Evolutionary conservation across 2,329 filamentous ascomycete genomes (phyloP).

Genomic region (Nemania serpens): DNA sequence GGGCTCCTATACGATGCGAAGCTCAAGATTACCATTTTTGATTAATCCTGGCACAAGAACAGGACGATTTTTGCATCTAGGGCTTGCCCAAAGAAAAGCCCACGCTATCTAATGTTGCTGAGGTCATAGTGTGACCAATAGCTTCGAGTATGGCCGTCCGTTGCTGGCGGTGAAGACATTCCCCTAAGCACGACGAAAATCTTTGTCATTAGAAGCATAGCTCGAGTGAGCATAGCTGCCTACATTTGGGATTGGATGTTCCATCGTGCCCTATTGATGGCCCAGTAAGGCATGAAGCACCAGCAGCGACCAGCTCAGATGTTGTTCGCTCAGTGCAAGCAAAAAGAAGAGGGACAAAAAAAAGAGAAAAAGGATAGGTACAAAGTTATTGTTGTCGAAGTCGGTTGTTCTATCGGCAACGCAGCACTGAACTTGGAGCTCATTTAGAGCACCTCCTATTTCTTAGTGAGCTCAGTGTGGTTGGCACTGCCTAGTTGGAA

Average conservation of each 20-base stretch:
- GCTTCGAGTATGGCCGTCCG: not conserved
- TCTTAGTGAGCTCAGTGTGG: too few relatives aligned
- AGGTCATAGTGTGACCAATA: constrained; percentile 12
- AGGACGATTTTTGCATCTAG: not conserved
- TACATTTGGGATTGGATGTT: not conserved
- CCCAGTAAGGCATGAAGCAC: too few relatives aligned
- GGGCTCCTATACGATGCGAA: constrained; percentile 1
- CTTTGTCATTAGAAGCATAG: not conserved
- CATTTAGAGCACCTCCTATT: too few relatives aligned
- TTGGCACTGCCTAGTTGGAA: not conserved
- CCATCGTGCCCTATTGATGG: not conserved
- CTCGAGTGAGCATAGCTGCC: not conserved
- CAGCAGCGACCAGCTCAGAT: not conserved
- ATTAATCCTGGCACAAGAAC: not conserved
- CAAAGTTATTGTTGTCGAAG: too few relatives aligned
- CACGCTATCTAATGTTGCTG: not conserved
- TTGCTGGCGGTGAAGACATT: not conserved
- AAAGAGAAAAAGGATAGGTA: too few relatives aligned
- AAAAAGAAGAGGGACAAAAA: too few relatives aligned
- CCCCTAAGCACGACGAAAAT: not conserved
- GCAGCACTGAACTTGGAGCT: too few relatives aligned
- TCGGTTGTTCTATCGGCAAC: too few relatives aligned
- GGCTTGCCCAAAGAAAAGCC: not conserved
- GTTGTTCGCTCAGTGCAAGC: too few relatives aligned
- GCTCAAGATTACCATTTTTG: not conserved